Evolutionary conservation across 371 early-diverging fungal genomes (phyloP), one percentile per base, ranked within the genome.

Genomic region (Choanephora cucurbitarum): DNA sequence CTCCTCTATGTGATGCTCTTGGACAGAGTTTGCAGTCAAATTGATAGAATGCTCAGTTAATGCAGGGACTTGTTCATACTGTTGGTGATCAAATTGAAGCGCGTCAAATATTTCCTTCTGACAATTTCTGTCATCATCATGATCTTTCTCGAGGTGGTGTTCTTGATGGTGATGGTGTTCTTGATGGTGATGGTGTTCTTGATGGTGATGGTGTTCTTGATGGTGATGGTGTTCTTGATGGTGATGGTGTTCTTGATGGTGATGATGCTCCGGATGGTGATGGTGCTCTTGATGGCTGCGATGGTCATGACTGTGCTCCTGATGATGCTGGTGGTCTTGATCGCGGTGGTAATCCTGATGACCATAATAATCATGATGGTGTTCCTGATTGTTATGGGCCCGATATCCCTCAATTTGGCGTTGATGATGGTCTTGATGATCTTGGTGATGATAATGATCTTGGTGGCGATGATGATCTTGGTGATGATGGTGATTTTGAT

Each of bases 171-270:
- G 41, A 22, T 32, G 45, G 13, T 37, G 41, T 14, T 41, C 32
- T 9, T 60, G 39, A 14, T 66, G 61, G 8, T 69, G 52, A n/a
- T 59, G 61, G 13, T 59, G 61, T 11, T 60, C 45, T 3, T 52
- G 37, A 0, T 64, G 50, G 9, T 61, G 59, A 14, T 63, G 44
- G 9, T 44, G 22, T 46, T 51, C 15, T 1, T 43, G 40, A 19
- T 63, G 31, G 6, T 63, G 58, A 8, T 52, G 22, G 5, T 48
- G 28, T 2, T 46, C 11, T 0, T 39, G 17, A 9, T 39, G 44
- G 9, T 45, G 23, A 5, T 53, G 42, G n/a, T 57, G 57, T 0
- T 55, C 24, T 23, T 45, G 19, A 37, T 37, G 9, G 11, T 37
- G 10, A 33, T 41, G 17, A 46, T 18, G 55, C 32, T 47, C 47